Evolutionary conservation across 1,284 basidiomycete genomes (phyloP).

Genomic region (Singerocomus rubriflavus): DNA sequence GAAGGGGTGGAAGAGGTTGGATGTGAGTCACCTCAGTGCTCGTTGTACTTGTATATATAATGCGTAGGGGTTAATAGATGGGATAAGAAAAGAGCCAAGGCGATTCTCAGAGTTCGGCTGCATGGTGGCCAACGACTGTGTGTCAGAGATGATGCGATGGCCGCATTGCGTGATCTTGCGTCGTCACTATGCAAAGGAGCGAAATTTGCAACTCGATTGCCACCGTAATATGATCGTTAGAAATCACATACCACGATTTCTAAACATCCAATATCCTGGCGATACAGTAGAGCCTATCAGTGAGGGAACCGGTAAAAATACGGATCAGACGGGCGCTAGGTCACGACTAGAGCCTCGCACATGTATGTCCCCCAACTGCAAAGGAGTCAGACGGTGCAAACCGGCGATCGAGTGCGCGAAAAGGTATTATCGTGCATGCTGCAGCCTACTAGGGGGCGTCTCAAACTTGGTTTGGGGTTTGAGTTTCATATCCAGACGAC

Average conservation of each 20-base stretch:
- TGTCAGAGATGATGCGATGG: conserved; percentile 16
- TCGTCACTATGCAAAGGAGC: conserved; percentile 3
- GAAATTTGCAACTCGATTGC: conserved; percentile 12
- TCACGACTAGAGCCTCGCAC: no score
- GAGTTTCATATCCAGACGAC: not conserved
- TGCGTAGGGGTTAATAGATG: not conserved
- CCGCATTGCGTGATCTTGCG: conserved; percentile 35
- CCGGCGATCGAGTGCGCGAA: no score
- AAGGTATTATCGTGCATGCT: no score
- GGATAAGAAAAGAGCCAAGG: not conserved
- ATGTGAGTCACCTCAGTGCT: conserved; percentile 6
- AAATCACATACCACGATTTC: not conserved
- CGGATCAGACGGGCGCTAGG: no score
- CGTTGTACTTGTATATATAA: conserved; percentile 9
- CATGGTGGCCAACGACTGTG: conserved; percentile 7
- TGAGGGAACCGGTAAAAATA: not conserved
- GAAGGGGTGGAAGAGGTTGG: not conserved
- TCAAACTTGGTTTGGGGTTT: no score
- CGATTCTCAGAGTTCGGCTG: not conserved
- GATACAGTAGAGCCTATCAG: not conserved
- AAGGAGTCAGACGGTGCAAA: conserved; percentile 3
- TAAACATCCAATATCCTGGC: no score
- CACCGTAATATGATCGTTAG: not conserved
- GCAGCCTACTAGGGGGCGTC: no score
- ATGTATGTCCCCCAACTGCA: not conserved